These are phyloP conservation scores for Venturiaceae sp. DNA, from an alignment of 2,329 filamentous ascomycete species.

Conservation along the genomic window DNA sequence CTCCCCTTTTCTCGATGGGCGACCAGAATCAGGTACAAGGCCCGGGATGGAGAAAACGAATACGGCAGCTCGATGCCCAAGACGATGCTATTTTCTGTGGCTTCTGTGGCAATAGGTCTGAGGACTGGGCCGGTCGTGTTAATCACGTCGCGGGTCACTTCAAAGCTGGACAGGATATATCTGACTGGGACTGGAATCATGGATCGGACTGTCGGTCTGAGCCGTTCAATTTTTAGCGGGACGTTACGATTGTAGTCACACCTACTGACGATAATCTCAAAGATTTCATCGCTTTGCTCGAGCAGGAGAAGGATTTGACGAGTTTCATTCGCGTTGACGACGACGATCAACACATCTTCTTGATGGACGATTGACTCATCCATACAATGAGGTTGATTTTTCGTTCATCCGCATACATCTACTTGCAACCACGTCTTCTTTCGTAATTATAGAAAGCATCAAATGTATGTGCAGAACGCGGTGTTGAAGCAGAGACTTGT, in stretches of 20 bases:
- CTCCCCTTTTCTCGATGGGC: neutral
- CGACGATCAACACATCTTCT: no score
- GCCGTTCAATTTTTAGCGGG: no score
- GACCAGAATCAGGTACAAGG: neutral
- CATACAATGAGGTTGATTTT: no score
- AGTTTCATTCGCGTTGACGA: slow-evolving; percentile 62
- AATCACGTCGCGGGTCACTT: neutral
- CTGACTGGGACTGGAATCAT: neutral
- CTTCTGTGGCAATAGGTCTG: neutral
- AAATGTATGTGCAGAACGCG: no score
- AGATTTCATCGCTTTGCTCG: slow-evolving; percentile 82
- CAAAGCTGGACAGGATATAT: neutral
- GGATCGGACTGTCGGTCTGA: no score
- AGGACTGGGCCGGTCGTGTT: neutral
- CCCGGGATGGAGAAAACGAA: neutral
- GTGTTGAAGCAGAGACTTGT: no score
- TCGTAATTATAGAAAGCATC: no score
- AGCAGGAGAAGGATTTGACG: slow-evolving; percentile 76
- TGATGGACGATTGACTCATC: no score
- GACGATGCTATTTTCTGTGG: neutral
- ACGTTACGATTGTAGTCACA: no score
- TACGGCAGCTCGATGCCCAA: neutral
- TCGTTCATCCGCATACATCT: no score
- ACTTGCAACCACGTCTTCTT: no score
- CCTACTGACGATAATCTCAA: slow-evolving; percentile 85